These are phyloP conservation scores for Byssochlamys sp. DNA, from an alignment of 2,329 filamentous ascomycete species.

Conservation along the genomic window DNA sequence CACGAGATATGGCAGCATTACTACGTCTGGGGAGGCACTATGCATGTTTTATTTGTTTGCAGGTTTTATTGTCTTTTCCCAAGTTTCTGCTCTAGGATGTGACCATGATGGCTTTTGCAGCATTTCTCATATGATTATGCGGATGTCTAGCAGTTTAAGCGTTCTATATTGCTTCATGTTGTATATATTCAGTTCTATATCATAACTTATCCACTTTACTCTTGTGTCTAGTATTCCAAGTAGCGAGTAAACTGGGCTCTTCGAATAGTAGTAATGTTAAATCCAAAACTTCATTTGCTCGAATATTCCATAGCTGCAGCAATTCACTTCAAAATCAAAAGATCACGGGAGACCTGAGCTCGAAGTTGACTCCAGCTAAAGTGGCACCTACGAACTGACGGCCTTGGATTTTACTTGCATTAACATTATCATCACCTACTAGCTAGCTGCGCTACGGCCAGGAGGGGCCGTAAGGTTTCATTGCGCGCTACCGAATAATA, in stretches of 20 bases:
- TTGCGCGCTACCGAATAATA: too few species aligned
- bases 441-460: too few species aligned
- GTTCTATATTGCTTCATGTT: slow-evolving; percentile 8
- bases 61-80: not conserved
- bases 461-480: too few species aligned
- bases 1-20: not conserved
- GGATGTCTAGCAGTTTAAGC: slow-evolving; percentile 12
- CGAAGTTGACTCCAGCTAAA: not conserved
- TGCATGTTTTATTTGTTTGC: not conserved
- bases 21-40: not conserved
- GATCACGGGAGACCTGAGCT: not conserved
- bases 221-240: not conserved
- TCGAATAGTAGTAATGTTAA: too few species aligned
- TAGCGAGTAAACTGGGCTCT: not conserved
- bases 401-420: not conserved
- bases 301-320: too few species aligned
- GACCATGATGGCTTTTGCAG: slow-evolving; percentile 6
- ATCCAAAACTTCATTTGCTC: too few species aligned
- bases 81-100: not conserved
- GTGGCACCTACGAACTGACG: not conserved
- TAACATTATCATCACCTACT: too few species aligned
- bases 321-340: too few species aligned
- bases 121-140: slow-evolving; percentile 9
- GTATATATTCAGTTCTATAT: slow-evolving; percentile 11
- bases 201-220: not conserved